Base-by-base conservation (phyloP, 1,284 basidiomycete genomes). In the Cryptococcus jaspeensis region DNA sequence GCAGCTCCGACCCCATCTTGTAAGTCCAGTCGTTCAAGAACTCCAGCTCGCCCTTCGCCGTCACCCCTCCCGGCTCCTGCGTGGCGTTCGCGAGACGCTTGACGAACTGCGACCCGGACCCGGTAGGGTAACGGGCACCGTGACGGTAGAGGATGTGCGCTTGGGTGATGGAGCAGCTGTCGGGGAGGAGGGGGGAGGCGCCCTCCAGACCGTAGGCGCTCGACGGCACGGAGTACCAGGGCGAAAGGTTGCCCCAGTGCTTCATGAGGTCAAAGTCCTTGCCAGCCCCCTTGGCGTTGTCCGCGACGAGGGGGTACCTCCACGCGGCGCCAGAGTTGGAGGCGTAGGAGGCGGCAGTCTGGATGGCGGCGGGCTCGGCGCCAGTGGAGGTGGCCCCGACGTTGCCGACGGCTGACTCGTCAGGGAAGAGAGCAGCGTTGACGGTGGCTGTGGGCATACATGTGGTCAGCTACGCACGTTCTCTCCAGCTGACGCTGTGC, bases 191-290 rank as follows among this genome's bases (percentile, higher is more conserved):
- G 0, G 88, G 86, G 11, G 83, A 81, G 0, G 89, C 86, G 25
- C 81, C 67, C 65, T 87, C 81, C 16, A 91, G 65, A 1, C 90
- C 90, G 74, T 90, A 92, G 2, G 82, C 78, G 11, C 80, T 83
- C 32, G 79, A 80, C 16, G 80, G 79, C 43, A 90, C 85, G 55
- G 86, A 89, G 73, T 87, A 90, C 87, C 89, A 91, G 8, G 90
- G 90, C 0, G 87, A 85, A 40, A 92, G 75, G 69, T 91, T 91
- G 0, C 90, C 90, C 88, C 90, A 90, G 47, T 84, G 82, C 66
- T 82, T 84, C 75, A 90, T 84, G 39, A 92, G 69, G 70, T 87
- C 83, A 64, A 84, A 83, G 32, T 42, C 49, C 12, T 9, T 18
- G 16, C 35, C 6, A 11, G 53, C 25, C 9, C 52, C 58, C 5